Percentiles rank a stretch among this genome's conserved stretches.
These are phyloP conservation scores for Cyathus striatus DNA, from an alignment of 768 basidiomycete genomes.

Conservation along the genomic window DNA sequence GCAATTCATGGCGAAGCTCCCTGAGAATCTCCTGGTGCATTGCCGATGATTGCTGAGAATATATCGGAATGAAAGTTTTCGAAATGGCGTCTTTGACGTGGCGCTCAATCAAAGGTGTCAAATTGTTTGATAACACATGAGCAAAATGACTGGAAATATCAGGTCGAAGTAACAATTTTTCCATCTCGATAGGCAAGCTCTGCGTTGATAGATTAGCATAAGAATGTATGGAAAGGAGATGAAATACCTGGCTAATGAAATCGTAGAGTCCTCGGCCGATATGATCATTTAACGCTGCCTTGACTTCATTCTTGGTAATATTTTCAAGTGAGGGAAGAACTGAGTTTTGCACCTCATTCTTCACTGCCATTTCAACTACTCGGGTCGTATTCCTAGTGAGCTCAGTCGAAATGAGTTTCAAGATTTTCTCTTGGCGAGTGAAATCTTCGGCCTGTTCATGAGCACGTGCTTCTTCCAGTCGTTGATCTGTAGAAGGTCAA, in stretches of 20 bases:
- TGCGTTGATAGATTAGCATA: slow-evolving; percentile 20
- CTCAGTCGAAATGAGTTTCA: slow-evolving; percentile 84
- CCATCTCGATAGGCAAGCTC: slow-evolving; percentile 76
- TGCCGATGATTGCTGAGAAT: slow-evolving; percentile 64
- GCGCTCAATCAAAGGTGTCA: slow-evolving; percentile 74
- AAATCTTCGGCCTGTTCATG: slow-evolving; percentile 80
- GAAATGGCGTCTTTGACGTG: slow-evolving; percentile 77
- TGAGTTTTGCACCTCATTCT: slow-evolving; percentile 77
- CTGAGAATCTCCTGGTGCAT: slow-evolving; percentile 80
- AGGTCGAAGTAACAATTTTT: slow-evolving; percentile 69
- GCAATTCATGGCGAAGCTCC: slow-evolving; percentile 71
- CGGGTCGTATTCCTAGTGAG: slow-evolving; percentile 84
- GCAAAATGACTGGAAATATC: slow-evolving; percentile 77
- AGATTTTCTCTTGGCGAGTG: slow-evolving; percentile 80
- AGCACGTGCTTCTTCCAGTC: slow-evolving; percentile 74
- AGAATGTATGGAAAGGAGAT: background rate
- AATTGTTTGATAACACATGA: slow-evolving; percentile 61
- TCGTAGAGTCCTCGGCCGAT: slow-evolving; percentile 70
- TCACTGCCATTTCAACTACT: slow-evolving; percentile 86
- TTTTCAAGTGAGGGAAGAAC: slow-evolving; percentile 79
- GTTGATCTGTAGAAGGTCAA: slow-evolving; percentile 54
- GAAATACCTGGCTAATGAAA: slow-evolving; percentile 65
- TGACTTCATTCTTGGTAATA: slow-evolving; percentile 80
- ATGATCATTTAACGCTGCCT: slow-evolving; percentile 71
- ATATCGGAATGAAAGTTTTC: slow-evolving; percentile 71